phyloP scores from a whole-genome alignment of 148 eudicot species.

The Selenicereus undatus region DNA sequence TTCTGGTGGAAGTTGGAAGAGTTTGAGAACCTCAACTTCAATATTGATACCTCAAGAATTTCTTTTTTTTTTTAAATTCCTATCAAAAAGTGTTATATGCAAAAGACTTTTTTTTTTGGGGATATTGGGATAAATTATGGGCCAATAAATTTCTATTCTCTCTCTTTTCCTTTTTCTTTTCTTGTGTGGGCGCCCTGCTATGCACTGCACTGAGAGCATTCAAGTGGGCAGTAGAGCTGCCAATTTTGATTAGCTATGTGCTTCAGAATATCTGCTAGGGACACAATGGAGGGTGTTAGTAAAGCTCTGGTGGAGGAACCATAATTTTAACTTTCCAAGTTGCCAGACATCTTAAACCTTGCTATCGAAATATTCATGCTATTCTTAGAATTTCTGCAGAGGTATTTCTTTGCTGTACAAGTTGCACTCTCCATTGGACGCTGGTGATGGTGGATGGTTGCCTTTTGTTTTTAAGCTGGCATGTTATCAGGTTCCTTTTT shows the following conservation, averaged over 20 bases:
- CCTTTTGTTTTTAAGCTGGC: background rate
- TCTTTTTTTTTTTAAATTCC: background rate
- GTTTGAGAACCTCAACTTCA: background rate
- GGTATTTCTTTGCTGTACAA: background rate
- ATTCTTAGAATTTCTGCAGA: background rate
- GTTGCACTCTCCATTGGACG: background rate
- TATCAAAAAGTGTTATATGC: background rate
- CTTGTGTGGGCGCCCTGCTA: background rate
- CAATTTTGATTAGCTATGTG: background rate
- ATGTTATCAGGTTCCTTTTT: conserved; percentile 5
- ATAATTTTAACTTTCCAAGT: background rate
- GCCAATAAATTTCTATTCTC: background rate
- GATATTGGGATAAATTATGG: background rate
- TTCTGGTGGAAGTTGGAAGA: background rate
- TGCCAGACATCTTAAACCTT: background rate
- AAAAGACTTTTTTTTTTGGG: background rate
- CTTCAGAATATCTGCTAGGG: background rate
- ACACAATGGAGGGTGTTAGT: background rate
- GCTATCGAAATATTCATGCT: background rate
- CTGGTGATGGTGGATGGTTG: background rate
- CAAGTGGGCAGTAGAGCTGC: background rate
- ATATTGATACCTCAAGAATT: background rate
- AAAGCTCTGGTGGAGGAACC: background rate
- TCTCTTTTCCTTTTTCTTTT: background rate
- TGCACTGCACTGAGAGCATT: background rate